Evolutionary conservation across 306 rosid species (phyloP).

Genomic region (Sphenostylis stenocarpa): DNA sequence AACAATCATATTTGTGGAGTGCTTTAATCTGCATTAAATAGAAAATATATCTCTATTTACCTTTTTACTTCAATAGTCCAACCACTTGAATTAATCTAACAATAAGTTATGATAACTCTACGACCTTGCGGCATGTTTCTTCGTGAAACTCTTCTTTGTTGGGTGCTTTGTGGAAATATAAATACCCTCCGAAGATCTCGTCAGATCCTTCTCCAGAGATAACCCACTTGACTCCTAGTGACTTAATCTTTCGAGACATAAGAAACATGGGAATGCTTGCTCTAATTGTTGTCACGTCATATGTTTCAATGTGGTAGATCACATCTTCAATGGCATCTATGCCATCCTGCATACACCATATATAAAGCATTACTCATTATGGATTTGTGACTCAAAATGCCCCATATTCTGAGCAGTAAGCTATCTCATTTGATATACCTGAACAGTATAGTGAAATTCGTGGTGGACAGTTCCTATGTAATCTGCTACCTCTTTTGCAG

Average conservation of each 20-base stretch:
- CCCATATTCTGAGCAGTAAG: not conserved
- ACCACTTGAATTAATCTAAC: not conserved
- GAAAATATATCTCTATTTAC: not conserved
- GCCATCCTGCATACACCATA: constrained; percentile 58
- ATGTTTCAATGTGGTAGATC: constrained; percentile 77
- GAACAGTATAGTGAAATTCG: constrained; percentile 74
- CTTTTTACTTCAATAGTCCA: not conserved
- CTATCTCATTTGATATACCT: constrained; percentile 42
- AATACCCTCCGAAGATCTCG: constrained; percentile 85
- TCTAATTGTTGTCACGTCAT: constrained; percentile 82
- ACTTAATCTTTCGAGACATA: constrained; percentile 80
- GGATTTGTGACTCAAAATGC: not conserved
- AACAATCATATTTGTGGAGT: constrained; percentile 79
- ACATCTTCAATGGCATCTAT: constrained; percentile 90
- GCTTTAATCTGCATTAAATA: constrained; percentile 64
- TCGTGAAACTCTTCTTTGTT: constrained; percentile 84
- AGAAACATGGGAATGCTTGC: constrained; percentile 93
- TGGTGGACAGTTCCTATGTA: constrained; percentile 84
- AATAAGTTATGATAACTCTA: constrained; percentile 3
- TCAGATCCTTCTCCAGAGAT: constrained; percentile 93
- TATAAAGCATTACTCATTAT: constrained; percentile 1
- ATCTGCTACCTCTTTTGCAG: constrained; percentile 85
- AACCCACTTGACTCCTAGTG: constrained; percentile 83
- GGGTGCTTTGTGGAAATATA: constrained; percentile 94
- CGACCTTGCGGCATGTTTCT: constrained; percentile 87